phyloP scores from a whole-genome alignment of 106 monocot genomes.

The Gastrodia elata region DNA sequence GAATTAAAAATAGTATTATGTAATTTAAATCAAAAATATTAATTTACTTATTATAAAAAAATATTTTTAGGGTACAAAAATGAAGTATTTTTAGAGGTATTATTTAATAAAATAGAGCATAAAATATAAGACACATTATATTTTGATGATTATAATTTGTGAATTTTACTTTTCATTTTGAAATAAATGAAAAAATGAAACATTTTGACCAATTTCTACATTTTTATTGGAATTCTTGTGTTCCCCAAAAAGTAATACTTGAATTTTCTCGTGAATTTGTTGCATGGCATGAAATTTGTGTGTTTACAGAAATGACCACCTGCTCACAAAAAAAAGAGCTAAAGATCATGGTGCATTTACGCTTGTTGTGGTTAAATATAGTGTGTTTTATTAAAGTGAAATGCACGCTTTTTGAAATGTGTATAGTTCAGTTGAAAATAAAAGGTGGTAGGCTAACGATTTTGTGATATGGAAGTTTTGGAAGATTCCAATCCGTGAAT shows the following conservation, averaged over 20 bases:
- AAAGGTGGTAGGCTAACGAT: background rate
- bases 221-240: background rate
- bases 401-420: background rate
- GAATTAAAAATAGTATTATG: background rate
- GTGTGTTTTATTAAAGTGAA: background rate
- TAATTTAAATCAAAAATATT: background rate
- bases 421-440: background rate
- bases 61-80: too few relatives aligned
- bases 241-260: background rate
- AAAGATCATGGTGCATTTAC: background rate
- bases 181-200: background rate
- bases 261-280: too few relatives aligned
- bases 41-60: background rate
- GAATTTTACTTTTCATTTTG: background rate
- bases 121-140: too few relatives aligned
- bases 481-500: background rate
- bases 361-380: background rate
- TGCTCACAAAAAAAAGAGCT: too few relatives aligned
- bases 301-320: too few relatives aligned
- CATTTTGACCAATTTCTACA: background rate
- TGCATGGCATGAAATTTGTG: too few relatives aligned
- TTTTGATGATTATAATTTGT: too few relatives aligned
- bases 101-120: too few relatives aligned
- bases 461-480: background rate
- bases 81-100: too few relatives aligned